Conservation (phyloP, 441 rosid species). For the Mallotus japonicus region DNA sequence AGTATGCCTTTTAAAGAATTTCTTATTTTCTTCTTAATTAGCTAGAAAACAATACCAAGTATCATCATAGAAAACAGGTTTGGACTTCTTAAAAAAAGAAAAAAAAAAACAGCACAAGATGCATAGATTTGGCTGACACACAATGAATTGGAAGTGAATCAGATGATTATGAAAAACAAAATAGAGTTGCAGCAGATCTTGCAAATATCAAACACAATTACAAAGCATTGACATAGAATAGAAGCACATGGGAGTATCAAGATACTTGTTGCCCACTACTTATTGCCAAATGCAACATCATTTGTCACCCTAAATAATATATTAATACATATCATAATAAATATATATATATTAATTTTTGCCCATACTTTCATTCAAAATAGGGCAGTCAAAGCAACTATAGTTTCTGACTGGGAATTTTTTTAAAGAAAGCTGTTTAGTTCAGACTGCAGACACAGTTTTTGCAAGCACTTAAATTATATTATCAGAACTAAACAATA, state of each 20-base stretch:
- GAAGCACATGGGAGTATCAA: constrained; percentile 9
- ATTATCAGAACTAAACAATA: constrained; percentile 1
- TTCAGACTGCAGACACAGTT: constrained; percentile 8
- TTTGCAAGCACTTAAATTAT: constrained; percentile 3
- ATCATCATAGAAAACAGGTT: too few relatives aligned
- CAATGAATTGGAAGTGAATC: not conserved
- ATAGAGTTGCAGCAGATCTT: not conserved
- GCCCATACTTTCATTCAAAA: not conserved
- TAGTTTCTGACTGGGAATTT: not conserved
- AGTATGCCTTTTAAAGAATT: too few relatives aligned
- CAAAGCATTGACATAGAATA: not conserved
- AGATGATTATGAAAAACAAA: not conserved
- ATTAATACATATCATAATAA: not conserved
- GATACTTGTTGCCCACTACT: constrained; percentile 17
- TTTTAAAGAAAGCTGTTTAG: not conserved
- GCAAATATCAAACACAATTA: not conserved
- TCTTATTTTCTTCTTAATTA: too few relatives aligned
- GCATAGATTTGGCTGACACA: not conserved
- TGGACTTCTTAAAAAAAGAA: too few relatives aligned
- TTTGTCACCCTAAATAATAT: too few relatives aligned
- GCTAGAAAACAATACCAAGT: not conserved
- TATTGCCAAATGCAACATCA: constrained; percentile 3
- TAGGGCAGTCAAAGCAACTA: not conserved
- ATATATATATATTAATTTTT: too few relatives aligned
- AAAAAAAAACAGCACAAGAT: not conserved